These are phyloP conservation scores for Solanum hybrid DNA, from an alignment of 305 asterid genomes.

Conservation along the genomic window DNA sequence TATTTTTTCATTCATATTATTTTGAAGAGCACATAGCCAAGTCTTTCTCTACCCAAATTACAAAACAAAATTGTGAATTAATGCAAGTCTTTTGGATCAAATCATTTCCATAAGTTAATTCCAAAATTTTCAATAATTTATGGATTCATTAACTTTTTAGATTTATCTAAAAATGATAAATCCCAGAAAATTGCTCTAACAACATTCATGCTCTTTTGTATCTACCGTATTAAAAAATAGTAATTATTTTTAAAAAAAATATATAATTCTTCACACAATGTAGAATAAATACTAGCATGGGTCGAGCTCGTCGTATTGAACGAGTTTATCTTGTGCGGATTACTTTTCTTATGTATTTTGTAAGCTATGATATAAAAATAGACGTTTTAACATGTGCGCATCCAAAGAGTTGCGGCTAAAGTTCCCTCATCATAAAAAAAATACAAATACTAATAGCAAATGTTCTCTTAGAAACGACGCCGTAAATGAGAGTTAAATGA, in stretches of 20 bases:
- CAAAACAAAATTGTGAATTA: neutral
- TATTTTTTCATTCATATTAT: too few relatives aligned
- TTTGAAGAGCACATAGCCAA: neutral
- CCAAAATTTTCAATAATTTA: neutral
- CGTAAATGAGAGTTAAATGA: neutral
- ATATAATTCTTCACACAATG: too few relatives aligned
- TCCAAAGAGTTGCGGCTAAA: too few relatives aligned
- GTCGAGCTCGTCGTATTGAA: too few relatives aligned
- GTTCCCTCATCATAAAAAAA: too few relatives aligned
- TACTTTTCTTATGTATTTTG: neutral
- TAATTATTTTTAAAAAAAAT: too few relatives aligned
- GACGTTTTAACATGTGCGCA: too few relatives aligned
- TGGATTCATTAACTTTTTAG: neutral
- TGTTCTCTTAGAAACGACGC: neutral
- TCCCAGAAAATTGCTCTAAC: neutral
- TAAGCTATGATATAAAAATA: too few relatives aligned
- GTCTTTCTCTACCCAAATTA: neutral
- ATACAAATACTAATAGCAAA: too few relatives aligned
- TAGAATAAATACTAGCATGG: too few relatives aligned
- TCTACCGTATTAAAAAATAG: neutral
- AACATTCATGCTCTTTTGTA: neutral
- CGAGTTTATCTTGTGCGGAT: rapidly evolving
- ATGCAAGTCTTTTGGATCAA: neutral
- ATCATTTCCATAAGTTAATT: neutral
- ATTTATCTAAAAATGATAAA: too few relatives aligned